Conservation (phyloP, 1,284 basidiomycete species). For the Trametes versicolor region DNA sequence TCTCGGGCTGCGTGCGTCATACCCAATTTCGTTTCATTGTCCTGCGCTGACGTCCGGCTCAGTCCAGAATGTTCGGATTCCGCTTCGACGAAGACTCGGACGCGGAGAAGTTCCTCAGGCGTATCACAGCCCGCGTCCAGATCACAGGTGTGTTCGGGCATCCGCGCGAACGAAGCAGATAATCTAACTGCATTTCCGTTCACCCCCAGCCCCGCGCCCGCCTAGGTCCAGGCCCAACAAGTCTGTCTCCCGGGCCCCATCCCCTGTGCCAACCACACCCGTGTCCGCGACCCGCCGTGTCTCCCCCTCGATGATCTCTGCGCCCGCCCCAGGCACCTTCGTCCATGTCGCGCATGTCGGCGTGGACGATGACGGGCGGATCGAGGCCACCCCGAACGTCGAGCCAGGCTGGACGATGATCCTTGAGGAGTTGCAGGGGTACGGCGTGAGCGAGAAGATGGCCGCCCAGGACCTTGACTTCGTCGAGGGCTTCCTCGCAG, state of each 20-base stretch:
- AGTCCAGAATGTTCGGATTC: constrained; percentile 86
- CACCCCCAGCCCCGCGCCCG: constrained; percentile 24
- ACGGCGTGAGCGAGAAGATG: constrained; percentile 64
- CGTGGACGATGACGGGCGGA: constrained; percentile 68
- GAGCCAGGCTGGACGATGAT: constrained; percentile 82
- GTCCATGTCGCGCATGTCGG: constrained; percentile 91
- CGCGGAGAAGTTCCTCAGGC: constrained; percentile 62
- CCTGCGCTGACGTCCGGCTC: constrained; percentile 14
- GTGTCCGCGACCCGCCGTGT: constrained; percentile 32
- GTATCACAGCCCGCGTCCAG: constrained; percentile 48
- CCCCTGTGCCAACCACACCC: constrained; percentile 1
- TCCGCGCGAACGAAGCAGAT: not conserved
- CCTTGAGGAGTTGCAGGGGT: constrained; percentile 68
- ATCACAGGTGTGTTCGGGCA: constrained; percentile 29
- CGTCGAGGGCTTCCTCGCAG: constrained; percentile 71
- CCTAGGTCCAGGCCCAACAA: constrained; percentile 23
- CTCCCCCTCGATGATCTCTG: constrained; percentile 72
- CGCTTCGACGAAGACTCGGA: constrained; percentile 75
- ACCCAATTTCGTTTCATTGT: not conserved
- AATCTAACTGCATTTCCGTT: constrained; percentile 9
- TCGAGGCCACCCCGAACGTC: constrained; percentile 80
- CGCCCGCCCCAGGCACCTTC: constrained; percentile 81
- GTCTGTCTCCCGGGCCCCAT: not conserved
- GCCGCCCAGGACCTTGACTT: constrained; percentile 72
- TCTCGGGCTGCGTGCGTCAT: constrained; percentile 79